A percentile compares a stretch with the other conserved stretches of the same genome.
These are phyloP conservation scores for Rhizopogon vinicolor DNA, from an alignment of 768 basidiomycete genomes.

Conservation along the genomic window DNA sequence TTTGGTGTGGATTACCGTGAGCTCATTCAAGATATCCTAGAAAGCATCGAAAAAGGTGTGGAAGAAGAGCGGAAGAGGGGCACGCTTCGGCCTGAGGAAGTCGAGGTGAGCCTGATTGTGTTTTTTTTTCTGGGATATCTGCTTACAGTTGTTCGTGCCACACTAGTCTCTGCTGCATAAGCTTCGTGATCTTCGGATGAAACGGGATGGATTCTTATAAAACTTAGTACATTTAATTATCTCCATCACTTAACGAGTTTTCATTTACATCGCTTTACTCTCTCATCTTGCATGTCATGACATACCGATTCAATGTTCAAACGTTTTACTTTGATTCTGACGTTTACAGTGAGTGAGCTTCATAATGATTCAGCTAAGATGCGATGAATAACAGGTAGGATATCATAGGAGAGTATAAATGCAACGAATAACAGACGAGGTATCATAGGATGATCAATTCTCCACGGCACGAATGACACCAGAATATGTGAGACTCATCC, in stretches of 20 bases:
- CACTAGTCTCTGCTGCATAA: conserved; percentile 40
- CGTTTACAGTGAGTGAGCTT: not conserved
- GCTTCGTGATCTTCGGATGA: conserved; percentile 24
- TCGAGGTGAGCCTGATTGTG: conserved; percentile 50
- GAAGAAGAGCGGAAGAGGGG: conserved; percentile 66
- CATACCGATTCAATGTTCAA: conserved; percentile 4
- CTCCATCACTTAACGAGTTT: not conserved
- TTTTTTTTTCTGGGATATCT: not conserved
- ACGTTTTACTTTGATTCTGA: not conserved
- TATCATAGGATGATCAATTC: conserved; percentile 68
- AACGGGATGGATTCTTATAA: conserved; percentile 12
- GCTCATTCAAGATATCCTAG: conserved; percentile 70
- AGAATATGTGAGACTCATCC: conserved; percentile 87
- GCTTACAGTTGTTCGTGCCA: conserved; percentile 21
- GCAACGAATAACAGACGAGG: not conserved
- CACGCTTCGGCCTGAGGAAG: conserved; percentile 61
- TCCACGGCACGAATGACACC: conserved; percentile 80
- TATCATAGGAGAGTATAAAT: not conserved
- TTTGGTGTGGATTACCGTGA: conserved; percentile 85
- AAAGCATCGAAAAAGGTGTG: conserved; percentile 74
- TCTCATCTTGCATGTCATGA: not conserved
- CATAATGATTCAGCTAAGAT: conserved; percentile 11
- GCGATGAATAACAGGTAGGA: conserved; percentile 9
- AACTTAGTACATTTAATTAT: conserved; percentile 3
- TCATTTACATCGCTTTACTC: conserved; percentile 4